Evolutionary conservation across 202 grass and related monocot genomes (phyloP).

Genomic region (Schoenoplectus triqueter): DNA sequence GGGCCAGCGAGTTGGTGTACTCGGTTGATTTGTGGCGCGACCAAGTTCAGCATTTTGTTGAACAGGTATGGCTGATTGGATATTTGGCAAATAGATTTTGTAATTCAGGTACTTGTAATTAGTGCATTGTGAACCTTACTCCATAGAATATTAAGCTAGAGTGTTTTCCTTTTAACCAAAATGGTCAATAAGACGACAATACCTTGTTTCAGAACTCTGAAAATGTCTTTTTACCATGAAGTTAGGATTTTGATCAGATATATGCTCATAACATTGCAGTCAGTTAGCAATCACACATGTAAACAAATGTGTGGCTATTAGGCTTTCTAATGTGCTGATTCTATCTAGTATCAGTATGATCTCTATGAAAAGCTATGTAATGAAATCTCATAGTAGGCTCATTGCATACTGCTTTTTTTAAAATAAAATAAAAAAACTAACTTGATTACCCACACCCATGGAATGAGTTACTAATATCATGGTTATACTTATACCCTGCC

Average conservation of each 20-base stretch:
- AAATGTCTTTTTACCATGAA: background rate
- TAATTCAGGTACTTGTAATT: slow-evolving; percentile 7
- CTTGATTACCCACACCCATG: background rate
- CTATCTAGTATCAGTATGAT: slow-evolving; percentile 10
- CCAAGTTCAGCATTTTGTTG: slow-evolving; percentile 83
- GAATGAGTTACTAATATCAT: background rate
- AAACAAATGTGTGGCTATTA: background rate
- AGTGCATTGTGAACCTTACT: background rate
- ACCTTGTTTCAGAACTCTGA: background rate
- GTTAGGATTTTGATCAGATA: background rate
- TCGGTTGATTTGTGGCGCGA: slow-evolving; percentile 80
- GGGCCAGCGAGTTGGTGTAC: slow-evolving; percentile 74
- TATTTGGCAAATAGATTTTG: background rate
- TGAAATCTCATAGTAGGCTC: no score
- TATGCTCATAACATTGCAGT: no score
- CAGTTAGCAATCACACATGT: no score
- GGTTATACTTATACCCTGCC: background rate
- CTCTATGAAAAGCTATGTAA: background rate
- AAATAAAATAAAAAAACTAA: background rate
- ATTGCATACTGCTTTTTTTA: no score
- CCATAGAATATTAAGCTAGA: background rate
- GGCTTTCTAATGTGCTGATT: background rate
- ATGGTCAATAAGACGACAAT: background rate
- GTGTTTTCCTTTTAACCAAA: background rate
- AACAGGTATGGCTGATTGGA: slow-evolving; percentile 56